phyloP scores from a whole-genome alignment of 176 grass and related monocot species.

The Oryza meyeriana region DNA sequence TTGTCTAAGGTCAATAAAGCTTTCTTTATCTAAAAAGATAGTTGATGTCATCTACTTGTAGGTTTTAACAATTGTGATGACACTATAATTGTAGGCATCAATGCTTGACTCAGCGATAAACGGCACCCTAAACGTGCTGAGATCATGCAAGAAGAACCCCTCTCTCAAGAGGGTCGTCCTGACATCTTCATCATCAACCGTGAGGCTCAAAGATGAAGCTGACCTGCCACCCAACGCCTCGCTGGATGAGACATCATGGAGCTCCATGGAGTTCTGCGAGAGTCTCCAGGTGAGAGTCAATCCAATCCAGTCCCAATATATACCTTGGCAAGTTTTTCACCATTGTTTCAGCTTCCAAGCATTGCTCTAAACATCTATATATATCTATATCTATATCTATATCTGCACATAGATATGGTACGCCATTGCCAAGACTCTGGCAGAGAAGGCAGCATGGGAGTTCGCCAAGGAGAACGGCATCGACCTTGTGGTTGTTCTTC shows the following conservation, averaged over 20 bases:
- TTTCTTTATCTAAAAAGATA: no score
- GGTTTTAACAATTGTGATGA: not conserved
- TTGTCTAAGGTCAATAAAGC: no score
- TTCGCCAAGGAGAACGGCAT: slow-evolving; percentile 81
- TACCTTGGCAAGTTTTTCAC: not conserved
- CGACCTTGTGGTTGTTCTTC: slow-evolving; percentile 73
- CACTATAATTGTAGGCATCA: slow-evolving; percentile 16
- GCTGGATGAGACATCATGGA: slow-evolving; percentile 83
- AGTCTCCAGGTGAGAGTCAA: slow-evolving; percentile 50
- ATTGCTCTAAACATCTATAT: not conserved
- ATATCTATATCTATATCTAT: not conserved
- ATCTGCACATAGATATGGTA: slow-evolving; percentile 58
- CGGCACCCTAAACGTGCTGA: slow-evolving; percentile 78
- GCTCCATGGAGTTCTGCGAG: slow-evolving; percentile 62
- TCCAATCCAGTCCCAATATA: not conserved
- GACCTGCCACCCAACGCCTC: slow-evolving; percentile 34
- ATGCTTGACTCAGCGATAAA: slow-evolving; percentile 55
- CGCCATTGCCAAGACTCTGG: slow-evolving; percentile 66
- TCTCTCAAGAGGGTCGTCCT: slow-evolving; percentile 63
- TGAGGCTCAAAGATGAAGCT: slow-evolving; percentile 62
- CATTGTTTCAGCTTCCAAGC: not conserved
- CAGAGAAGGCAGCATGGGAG: slow-evolving; percentile 87
- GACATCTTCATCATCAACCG: slow-evolving; percentile 75
- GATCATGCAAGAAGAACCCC: slow-evolving; percentile 79
- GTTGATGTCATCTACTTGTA: not conserved